Percentiles rank a stretch among this genome's conserved stretches.
Evolutionary conservation across 192 early-diverging fungal genomes (phyloP).

Genomic region (Podila epigama): DNA sequence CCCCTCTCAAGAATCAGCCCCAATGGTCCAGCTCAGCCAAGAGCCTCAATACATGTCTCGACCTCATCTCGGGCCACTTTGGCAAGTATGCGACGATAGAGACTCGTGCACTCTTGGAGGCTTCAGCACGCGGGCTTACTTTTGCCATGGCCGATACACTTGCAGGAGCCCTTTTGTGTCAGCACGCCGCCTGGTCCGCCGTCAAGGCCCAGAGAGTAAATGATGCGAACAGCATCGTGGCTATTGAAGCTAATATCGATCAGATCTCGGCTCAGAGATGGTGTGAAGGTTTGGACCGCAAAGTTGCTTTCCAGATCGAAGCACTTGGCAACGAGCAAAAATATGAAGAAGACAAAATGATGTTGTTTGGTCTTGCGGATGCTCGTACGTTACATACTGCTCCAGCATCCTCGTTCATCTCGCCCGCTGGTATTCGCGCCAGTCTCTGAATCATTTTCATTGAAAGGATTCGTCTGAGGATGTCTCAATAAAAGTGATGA

Average conservation of each 20-base stretch:
- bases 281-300: slow-evolving; percentile 31
- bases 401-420: background rate
- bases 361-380: slow-evolving; percentile 41
- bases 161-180: slow-evolving; percentile 54
- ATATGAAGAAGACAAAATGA: slow-evolving; percentile 44
- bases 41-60: slow-evolving; percentile 8
- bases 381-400: slow-evolving; percentile 5
- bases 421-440: slow-evolving; percentile 5
- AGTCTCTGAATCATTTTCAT: background rate
- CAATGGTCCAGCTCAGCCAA: slow-evolving; percentile 18
- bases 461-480: background rate
- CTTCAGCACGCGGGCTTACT: slow-evolving; percentile 55
- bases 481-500: background rate
- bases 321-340: slow-evolving; percentile 9
- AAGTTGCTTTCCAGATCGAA: slow-evolving; percentile 28
- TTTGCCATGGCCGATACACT: slow-evolving; percentile 60
- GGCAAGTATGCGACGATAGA: slow-evolving; percentile 33
- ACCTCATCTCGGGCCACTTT: slow-evolving; percentile 23
- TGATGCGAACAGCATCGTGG: background rate
- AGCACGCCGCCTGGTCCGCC: slow-evolving; percentile 56
- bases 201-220: slow-evolving; percentile 14
- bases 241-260: slow-evolving; percentile 19
- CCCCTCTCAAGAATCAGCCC: slow-evolving; percentile 36
- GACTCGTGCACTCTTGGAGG: slow-evolving; percentile 43
- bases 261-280: slow-evolving; percentile 29